Percentiles rank a stretch among this genome's conserved stretches.
Conservation (phyloP, 1,139 yeast species). For the Yamadazyma pseudoaaseri region DNA sequence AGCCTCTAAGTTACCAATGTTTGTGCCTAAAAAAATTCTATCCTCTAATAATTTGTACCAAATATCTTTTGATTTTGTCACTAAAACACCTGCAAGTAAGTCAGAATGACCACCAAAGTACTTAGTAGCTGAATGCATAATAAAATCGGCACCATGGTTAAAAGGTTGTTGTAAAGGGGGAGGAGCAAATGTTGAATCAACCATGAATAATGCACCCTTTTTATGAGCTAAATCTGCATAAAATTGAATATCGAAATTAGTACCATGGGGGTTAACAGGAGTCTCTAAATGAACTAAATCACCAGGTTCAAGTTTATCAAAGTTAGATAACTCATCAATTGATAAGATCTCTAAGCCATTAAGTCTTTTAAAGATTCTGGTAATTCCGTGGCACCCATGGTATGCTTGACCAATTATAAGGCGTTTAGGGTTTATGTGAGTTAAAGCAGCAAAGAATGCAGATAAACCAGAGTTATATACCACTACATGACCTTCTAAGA, state of each 20-base stretch:
- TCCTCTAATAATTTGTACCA: slow-evolving; percentile 53
- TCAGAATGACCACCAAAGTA: slow-evolving; percentile 96
- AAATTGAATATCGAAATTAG: slow-evolving; percentile 57
- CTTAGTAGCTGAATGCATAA: slow-evolving; percentile 89
- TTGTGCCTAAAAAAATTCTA: slow-evolving; percentile 71
- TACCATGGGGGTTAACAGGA: slow-evolving; percentile 85
- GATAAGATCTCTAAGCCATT: slow-evolving; percentile 55
- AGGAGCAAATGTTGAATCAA: slow-evolving; percentile 92
- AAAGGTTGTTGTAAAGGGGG: slow-evolving; percentile 87
- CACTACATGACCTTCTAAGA: slow-evolving; percentile 59
- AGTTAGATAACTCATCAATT: slow-evolving; percentile 39
- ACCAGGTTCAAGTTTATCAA: slow-evolving; percentile 52
- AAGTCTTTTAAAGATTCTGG: slow-evolving; percentile 60
- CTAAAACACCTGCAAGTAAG: slow-evolving; percentile 74
- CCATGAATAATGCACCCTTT: slow-evolving; percentile 63
- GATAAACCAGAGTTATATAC: slow-evolving; percentile 77
- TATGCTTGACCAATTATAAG: slow-evolving; percentile 79
- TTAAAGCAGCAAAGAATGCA: slow-evolving; percentile 77
- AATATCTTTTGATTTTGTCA: slow-evolving; percentile 52
- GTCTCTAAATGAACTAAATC: slow-evolving; percentile 84
- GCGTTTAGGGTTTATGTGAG: slow-evolving; percentile 69
- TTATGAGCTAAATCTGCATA: slow-evolving; percentile 69
- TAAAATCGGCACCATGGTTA: slow-evolving; percentile 74
- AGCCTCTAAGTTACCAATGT: slow-evolving; percentile 74
- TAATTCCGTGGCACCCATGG: slow-evolving; percentile 78